Evolutionary conservation across 2,329 filamentous ascomycete genomes (phyloP).

Genomic region (Fusarium protoensiforme): DNA sequence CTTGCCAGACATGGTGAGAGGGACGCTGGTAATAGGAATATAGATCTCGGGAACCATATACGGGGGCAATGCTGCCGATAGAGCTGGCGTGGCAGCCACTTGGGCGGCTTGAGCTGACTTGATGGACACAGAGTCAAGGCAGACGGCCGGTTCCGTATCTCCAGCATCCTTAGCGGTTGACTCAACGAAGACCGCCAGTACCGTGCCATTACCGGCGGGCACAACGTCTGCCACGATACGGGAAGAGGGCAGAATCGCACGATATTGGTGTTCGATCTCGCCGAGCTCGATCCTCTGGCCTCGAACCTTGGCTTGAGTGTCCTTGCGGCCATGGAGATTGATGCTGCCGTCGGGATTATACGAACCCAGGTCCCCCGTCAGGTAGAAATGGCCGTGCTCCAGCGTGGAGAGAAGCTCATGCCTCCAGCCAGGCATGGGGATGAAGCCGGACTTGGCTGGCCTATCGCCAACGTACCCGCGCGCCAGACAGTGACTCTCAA

Average conservation of each 20-base stretch:
- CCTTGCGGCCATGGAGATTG: conserved; percentile 4
- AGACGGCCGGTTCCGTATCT: background rate
- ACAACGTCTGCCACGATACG: conserved; percentile 9
- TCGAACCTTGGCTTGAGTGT: conserved; percentile 10
- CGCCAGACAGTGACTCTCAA: conserved; percentile 19
- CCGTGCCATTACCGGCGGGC: background rate
- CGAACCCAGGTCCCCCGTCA: conserved; percentile 1
- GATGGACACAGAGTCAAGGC: background rate
- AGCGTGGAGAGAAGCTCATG: background rate
- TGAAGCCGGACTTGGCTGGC: background rate
- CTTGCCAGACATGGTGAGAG: conserved; percentile 34
- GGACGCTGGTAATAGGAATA: conserved; percentile 13
- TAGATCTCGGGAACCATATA: conserved; percentile 31
- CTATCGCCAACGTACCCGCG: conserved; percentile 11
- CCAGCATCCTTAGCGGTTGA: background rate
- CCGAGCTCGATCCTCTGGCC: conserved; percentile 22
- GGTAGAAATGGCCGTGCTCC: background rate
- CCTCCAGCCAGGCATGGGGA: background rate
- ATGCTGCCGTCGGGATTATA: conserved; percentile 7
- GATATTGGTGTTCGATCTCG: conserved; percentile 19
- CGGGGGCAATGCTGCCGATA: background rate
- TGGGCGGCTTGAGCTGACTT: background rate
- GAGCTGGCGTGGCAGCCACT: background rate
- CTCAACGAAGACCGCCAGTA: background rate
- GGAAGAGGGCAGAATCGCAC: conserved; percentile 8